These are phyloP conservation scores for Pelargonium fulgidum DNA, from an alignment of 441 rosid genomes.

Conservation along the genomic window DNA sequence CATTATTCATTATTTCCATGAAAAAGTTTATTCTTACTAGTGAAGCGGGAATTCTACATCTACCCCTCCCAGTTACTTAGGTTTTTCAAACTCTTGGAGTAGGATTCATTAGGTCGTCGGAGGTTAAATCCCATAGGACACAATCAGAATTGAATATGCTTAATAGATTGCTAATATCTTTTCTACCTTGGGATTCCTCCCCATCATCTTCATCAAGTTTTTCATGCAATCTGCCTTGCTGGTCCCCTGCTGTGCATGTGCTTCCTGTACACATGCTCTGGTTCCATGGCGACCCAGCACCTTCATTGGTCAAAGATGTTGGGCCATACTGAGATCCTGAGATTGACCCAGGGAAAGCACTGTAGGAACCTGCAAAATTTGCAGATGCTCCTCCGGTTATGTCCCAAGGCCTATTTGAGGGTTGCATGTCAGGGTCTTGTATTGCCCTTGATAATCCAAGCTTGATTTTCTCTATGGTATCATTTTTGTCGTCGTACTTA, in stretches of 20 bases:
- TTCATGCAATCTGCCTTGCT: conserved; percentile 29
- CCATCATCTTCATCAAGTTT: conserved; percentile 26
- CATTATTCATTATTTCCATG: conserved; percentile 14
- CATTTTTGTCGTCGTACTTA: conserved; percentile 36
- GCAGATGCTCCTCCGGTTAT: conserved; percentile 5
- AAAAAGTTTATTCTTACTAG: conserved; percentile 24
- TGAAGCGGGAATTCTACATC: conserved; percentile 17
- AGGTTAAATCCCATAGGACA: conserved; percentile 53
- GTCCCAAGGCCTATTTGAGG: conserved; percentile 38
- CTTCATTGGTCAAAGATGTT: conserved; percentile 35
- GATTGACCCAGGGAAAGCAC: conserved; percentile 31
- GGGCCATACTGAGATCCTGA: conserved; percentile 34
- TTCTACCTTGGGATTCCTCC: conserved; percentile 37
- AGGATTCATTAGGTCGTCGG: conserved; percentile 47
- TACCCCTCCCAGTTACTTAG: conserved; percentile 6
- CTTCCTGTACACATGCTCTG: conserved; percentile 49
- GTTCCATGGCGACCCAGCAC: conserved; percentile 50
- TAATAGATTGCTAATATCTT: conserved; percentile 35
- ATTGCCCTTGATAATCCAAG: conserved; percentile 52
- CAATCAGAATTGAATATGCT: conserved; percentile 45
- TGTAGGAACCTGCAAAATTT: conserved; percentile 9
- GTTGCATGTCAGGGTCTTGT: conserved; percentile 43
- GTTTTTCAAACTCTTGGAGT: conserved; percentile 21
- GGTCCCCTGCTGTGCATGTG: conserved; percentile 47
- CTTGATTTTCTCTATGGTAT: conserved; percentile 52